Evolutionary conservation across 2,329 filamentous ascomycete species (phyloP).

Genomic region (Ceratocystis eucalypticola): DNA sequence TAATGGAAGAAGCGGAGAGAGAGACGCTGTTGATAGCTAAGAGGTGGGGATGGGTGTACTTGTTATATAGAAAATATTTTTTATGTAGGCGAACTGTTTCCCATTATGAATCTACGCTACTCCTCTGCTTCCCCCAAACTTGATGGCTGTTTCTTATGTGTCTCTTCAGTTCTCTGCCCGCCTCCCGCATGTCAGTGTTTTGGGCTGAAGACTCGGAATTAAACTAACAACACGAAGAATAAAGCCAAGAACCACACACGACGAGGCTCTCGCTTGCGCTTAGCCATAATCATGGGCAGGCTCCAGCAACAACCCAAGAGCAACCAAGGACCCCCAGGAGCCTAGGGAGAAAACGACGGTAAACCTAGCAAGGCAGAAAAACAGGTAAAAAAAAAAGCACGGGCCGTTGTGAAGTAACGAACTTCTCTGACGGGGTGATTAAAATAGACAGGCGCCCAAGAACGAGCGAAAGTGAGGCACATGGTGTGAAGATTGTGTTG

Average conservation of each 20-base stretch:
- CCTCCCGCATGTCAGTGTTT: conserved; percentile 6
- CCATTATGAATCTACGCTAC: not conserved
- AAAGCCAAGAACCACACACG: not conserved
- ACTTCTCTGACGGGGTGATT: not conserved
- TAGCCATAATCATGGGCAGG: not conserved
- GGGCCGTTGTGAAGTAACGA: not conserved
- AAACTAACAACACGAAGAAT: not conserved
- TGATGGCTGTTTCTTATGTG: not conserved
- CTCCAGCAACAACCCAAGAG: not conserved
- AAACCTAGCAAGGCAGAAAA: conserved; percentile 5
- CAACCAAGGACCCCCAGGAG: too few species aligned
- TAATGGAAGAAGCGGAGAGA: not conserved
- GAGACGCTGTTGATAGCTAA: not conserved
- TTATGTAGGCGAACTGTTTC: not conserved
- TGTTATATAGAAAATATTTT: not conserved
- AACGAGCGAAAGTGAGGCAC: not conserved
- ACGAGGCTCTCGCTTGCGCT: conserved; percentile 4
- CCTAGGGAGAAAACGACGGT: not conserved
- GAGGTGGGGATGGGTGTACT: not conserved
- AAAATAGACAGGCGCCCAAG: conserved; percentile 3
- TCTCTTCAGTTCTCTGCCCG: not conserved
- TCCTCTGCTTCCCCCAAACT: not conserved
- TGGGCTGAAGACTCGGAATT: not conserved
- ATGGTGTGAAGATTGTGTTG: not conserved
- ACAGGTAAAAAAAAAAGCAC: not conserved